Evolutionary conservation across 495 filamentous ascomycete genomes (phyloP), one percentile per base, ranked within the genome.

Genomic region (Rhizodiscina lignyota): DNA sequence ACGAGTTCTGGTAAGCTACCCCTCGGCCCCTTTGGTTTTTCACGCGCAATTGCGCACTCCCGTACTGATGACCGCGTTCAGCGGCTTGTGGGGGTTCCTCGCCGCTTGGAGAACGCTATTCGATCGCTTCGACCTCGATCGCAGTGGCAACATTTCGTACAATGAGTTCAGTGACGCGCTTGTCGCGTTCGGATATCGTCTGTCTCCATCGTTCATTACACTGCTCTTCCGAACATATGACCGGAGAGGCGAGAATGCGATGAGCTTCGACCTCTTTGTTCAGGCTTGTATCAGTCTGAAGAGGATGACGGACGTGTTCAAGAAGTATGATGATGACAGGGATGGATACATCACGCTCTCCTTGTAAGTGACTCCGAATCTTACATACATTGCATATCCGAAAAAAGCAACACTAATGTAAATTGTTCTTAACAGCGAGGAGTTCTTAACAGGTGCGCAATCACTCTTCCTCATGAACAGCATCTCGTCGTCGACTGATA

Each of bases 281-380:
- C 89, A 97, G 64, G 84, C 83, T 20, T 96, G 89, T 53, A 97
- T 97, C 49, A 79, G 72, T 50, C 62, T 97, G 46, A 91, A 94
- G 69, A 68, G 91, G 40, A 94, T 97, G 87, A 97, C 89, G 42
- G 89, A 97, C 55, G 87, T 94, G 15, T 97, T 97, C 55, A 97
- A 97, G 73, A 83, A 80, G 52, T 97, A 96, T 58, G 89, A 97
- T 43, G 81, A 92, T 40, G 89, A 97, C 58, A 72, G 89, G 21
- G 89, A 96, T 59, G 89, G 89, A 21, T 63, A 57, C 44, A 60
- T 62, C 36, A 61, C 57, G 19, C 34, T 62, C 42, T 54, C 48
- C 37, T 61, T 58, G 52, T 60, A 41, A 48, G 56, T 60, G 18
- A 28, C 5, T 23, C 24, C 24, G 24, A 27, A 13, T 13, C 24